Base-by-base conservation (phyloP, 805 yeast genomes). In the Schwanniomyces pseudopolymorphus region DNA sequence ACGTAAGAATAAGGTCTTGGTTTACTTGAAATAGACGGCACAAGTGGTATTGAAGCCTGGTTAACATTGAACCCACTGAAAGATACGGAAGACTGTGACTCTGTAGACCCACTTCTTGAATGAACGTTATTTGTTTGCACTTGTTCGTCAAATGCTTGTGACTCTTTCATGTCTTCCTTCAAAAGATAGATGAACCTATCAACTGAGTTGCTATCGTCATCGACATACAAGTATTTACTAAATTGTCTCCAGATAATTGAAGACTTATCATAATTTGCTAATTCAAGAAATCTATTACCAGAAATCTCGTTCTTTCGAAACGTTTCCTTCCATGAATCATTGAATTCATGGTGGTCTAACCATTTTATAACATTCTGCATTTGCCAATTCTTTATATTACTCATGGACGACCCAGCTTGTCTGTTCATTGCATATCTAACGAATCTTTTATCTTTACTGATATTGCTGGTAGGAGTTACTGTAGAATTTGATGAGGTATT, bases 271-370 rank as follows among this genome's bases (percentile, higher is more conserved):
- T 85, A 86, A 37, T 84, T 87, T 41, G 82, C 77, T 53, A 90
- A 68, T 42, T 79, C 82, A 20, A 89, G 63, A 55, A 90, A 89
- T 22, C 77, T 69, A 39, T 80, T 77, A 0, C 90, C 89, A 8
- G 74, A 68, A 2, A 90, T 70, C 42, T 80, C 79, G 49, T 81
- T 74, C 37, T 73, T 72, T 35, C 68, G 67, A 63, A 90, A 86
- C 14, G 83, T 77, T 4, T 72, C 78, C n/a, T 78, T 70, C 97
- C 97, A 90, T 11, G 84, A 70, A 3, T 75, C 78, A 53, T 85
- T 85, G 64, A 90, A 90, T 17, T 78, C 74, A 60, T 89, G 77
- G n/a, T 64, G 55, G 6, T 77, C 83, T 21, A 90, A 71, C 95
- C 96, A 90, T 40, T 68, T 60, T 0, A 74, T 48, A 0, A 89